phyloP scores from a whole-genome alignment of 441 rosid species.

The Pelargonium myrrhifolium region DNA sequence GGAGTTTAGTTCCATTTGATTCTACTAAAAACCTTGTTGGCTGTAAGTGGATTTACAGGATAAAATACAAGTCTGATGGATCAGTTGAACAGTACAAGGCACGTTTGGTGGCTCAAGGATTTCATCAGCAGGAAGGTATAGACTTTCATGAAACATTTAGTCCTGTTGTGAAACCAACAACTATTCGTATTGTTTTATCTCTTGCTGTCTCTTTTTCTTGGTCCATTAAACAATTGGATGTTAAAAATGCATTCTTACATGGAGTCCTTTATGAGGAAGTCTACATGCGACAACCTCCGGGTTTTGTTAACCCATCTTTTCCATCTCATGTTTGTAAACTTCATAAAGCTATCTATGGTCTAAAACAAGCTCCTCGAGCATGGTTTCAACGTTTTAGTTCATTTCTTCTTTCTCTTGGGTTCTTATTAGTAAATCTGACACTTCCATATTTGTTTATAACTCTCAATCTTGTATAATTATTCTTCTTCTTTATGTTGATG shows the following conservation, averaged over 20 bases:
- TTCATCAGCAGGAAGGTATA: not conserved
- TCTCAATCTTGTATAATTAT: not conserved
- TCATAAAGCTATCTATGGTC: not conserved
- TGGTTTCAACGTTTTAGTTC: not conserved
- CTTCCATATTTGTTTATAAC: not conserved
- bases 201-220: not conserved
- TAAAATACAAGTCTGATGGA: not conserved
- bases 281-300: not conserved
- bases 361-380: not conserved
- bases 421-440: not conserved
- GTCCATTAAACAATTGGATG: not conserved
- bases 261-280: not conserved
- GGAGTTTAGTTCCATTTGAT: no score
- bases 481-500: slow-evolving; percentile 2
- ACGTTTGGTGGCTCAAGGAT: not conserved
- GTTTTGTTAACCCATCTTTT: not conserved
- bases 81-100: not conserved
- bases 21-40: no score
- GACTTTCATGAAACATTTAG: not conserved
- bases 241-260: not conserved
- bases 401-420: not conserved
- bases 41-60: not conserved
- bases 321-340: not conserved
- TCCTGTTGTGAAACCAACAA: not conserved
- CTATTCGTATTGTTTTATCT: not conserved